These are phyloP conservation scores for Debaryomycetaceae sp. DNA, from an alignment of 1,139 yeast genomes.

Conservation along the genomic window DNA sequence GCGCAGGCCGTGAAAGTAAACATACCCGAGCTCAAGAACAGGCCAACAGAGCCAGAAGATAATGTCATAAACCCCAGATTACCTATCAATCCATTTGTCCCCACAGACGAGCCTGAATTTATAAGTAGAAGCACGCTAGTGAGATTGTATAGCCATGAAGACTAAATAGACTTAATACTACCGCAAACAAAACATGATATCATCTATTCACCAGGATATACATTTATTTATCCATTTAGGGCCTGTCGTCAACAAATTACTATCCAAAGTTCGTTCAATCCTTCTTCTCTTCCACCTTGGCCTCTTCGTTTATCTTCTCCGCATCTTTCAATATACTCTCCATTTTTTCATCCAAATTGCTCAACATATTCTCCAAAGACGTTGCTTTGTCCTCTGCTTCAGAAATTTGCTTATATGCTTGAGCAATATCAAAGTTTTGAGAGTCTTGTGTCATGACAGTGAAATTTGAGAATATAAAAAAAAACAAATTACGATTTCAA, in stretches of 20 bases:
- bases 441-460: slow-evolving; percentile 18
- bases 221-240: not conserved
- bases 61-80: slow-evolving; percentile 61
- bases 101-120: slow-evolving; percentile 34
- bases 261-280: not conserved
- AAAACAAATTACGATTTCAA: too few relatives aligned
- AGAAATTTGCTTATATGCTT: slow-evolving; percentile 38
- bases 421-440: slow-evolving; percentile 22
- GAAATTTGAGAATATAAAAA: too few relatives aligned
- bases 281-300: not conserved
- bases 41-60: slow-evolving; percentile 30
- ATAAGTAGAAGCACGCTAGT: slow-evolving; percentile 22
- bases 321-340: slow-evolving; percentile 43
- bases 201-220: not conserved
- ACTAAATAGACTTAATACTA: slow-evolving; percentile 1
- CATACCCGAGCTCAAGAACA: slow-evolving; percentile 36
- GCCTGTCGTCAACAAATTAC: too few relatives aligned
- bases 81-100: slow-evolving; percentile 68
- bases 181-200: too few relatives aligned
- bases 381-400: slow-evolving; percentile 46
- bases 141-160: slow-evolving; percentile 16
- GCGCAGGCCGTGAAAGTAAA: slow-evolving; percentile 72
- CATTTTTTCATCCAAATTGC: slow-evolving; percentile 41
- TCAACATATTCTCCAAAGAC: slow-evolving; percentile 42
- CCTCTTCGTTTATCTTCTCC: slow-evolving; percentile 17